Percentiles rank a stretch among this genome's conserved stretches.
phyloP scores from a whole-genome alignment of 2,329 filamentous ascomycete genomes.

The Bipolaris zeicola region DNA sequence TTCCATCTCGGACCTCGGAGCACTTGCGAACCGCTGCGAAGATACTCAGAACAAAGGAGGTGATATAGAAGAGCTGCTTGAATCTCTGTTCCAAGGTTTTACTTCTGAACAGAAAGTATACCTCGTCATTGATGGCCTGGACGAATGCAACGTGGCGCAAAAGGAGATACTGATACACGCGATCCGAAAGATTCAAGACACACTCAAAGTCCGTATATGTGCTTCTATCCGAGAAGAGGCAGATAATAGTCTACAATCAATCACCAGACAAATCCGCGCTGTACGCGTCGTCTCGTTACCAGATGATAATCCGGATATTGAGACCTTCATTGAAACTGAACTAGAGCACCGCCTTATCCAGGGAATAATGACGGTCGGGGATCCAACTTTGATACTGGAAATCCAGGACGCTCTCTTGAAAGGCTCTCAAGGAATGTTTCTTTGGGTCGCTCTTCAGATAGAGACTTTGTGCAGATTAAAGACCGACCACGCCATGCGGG shows the following conservation, averaged over 20 bases:
- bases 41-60: not conserved
- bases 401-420: constrained; percentile 32
- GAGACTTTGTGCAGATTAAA: constrained; percentile 38
- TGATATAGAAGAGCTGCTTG: constrained; percentile 24
- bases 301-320: constrained; percentile 27
- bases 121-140: constrained; percentile 45
- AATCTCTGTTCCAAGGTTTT: constrained; percentile 26
- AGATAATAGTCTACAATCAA: constrained; percentile 6
- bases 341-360: constrained; percentile 27
- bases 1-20: constrained; percentile 27
- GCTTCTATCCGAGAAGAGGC: constrained; percentile 31
- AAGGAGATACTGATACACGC: constrained; percentile 20
- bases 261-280: not conserved
- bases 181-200: constrained; percentile 29
- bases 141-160: constrained; percentile 36
- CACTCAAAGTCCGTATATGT: constrained; percentile 29
- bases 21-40: constrained; percentile 10
- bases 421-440: constrained; percentile 34
- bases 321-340: constrained; percentile 34
- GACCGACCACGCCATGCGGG: constrained; percentile 47
- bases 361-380: constrained; percentile 23
- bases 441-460: constrained; percentile 34
- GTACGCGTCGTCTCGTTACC: constrained; percentile 23
- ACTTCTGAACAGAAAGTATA: constrained; percentile 28
- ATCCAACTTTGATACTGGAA: constrained; percentile 32